Conservation (phyloP, 2,329 filamentous ascomycete genomes). For the Podosphaera leucotricha region DNA sequence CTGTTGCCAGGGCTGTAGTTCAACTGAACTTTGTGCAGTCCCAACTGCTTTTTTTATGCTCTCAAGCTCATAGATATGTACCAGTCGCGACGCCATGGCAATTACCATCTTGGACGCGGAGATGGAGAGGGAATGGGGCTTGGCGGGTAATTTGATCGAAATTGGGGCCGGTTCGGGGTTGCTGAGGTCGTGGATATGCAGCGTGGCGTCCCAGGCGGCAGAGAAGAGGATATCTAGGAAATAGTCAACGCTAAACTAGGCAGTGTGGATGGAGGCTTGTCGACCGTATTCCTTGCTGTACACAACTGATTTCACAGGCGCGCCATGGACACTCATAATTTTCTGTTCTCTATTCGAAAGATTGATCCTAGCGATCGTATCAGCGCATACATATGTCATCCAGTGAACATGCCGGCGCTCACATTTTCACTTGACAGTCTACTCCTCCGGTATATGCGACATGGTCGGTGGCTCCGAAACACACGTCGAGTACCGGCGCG, state of each 20-base stretch:
- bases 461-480: constrained; percentile 62
- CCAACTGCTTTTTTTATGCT: constrained; percentile 34
- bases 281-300: constrained; percentile 52
- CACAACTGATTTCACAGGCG: constrained; percentile 61
- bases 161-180: constrained; percentile 30
- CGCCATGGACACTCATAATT: constrained; percentile 53
- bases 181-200: constrained; percentile 56
- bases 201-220: constrained; percentile 77
- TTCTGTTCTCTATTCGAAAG: constrained; percentile 48
- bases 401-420: background rate
- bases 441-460: constrained; percentile 72
- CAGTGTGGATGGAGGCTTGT: constrained; percentile 8
- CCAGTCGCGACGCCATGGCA: constrained; percentile 80
- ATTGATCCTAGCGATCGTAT: constrained; percentile 40
- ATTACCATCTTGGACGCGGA: constrained; percentile 68
- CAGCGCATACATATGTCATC: background rate
- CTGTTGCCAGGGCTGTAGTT: constrained; percentile 67
- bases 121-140: constrained; percentile 69
- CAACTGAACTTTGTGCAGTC: constrained; percentile 19
- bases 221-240: constrained; percentile 49
- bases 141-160: constrained; percentile 50
- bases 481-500: constrained; percentile 73
- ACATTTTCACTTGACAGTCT: constrained; percentile 69
- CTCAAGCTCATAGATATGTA: constrained; percentile 80
- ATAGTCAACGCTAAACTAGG: constrained; percentile 1